phyloP scores from a whole-genome alignment of 306 rosid species.

The Hylodesmum podocarpum region DNA sequence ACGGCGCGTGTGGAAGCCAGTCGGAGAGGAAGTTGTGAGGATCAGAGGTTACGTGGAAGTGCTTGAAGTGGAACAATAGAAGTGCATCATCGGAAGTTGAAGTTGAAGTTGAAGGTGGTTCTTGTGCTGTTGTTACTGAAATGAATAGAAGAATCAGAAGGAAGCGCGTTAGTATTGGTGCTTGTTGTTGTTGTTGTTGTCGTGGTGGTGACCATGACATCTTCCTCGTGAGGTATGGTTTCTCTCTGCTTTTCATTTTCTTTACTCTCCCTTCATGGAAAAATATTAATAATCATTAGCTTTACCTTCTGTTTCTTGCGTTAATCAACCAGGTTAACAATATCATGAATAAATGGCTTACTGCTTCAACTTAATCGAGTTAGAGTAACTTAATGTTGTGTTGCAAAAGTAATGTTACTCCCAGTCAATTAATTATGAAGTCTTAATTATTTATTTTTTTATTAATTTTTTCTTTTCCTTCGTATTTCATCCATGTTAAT shows the following conservation, averaged over 20 bases:
- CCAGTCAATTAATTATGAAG: too few species aligned
- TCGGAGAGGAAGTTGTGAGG: constrained; percentile 46
- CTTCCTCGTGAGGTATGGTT: neutral
- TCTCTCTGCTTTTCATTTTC: constrained; percentile 14
- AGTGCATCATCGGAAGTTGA: neutral
- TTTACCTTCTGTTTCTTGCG: neutral
- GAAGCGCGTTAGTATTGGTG: constrained; percentile 25
- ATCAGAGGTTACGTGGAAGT: constrained; percentile 47
- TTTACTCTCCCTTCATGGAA: neutral
- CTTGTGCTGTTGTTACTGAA: neutral
- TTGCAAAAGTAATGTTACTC: too few species aligned
- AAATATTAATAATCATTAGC: constrained; percentile 13
- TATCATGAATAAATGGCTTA: too few species aligned
- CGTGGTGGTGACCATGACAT: constrained; percentile 17
- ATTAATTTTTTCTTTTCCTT: too few species aligned
- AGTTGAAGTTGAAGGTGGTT: neutral
- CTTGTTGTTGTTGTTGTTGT: neutral
- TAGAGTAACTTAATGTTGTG: too few species aligned
- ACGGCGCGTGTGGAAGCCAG: constrained; percentile 40
- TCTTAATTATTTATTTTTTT: too few species aligned
- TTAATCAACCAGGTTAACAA: neutral
- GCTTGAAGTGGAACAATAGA: constrained; percentile 49
- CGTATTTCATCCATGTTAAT: too few species aligned
- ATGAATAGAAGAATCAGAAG: constrained; percentile 19
- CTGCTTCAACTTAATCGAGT: too few species aligned